These are phyloP conservation scores for Tylopilus cervinicoccineus DNA, from an alignment of 768 basidiomycete species.

Conservation along the genomic window DNA sequence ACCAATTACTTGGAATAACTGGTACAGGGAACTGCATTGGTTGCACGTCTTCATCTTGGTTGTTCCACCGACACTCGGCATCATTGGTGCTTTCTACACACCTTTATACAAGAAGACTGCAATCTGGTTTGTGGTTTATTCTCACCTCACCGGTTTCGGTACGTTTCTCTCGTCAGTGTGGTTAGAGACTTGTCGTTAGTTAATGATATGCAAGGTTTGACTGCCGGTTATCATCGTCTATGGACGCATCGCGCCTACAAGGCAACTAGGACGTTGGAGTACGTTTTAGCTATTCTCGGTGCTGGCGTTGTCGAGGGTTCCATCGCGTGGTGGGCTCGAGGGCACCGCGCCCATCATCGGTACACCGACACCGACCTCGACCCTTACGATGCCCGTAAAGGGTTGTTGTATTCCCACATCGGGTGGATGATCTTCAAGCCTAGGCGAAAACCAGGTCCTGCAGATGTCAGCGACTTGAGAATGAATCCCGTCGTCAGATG, in stretches of 20 bases:
- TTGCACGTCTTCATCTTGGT: constrained; percentile 4
- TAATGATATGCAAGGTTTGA: constrained; percentile 50
- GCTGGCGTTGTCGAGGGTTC: constrained; percentile 91
- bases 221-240: constrained; percentile 89
- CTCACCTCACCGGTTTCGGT: constrained; percentile 75
- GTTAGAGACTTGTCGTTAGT: background rate
- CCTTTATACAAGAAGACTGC: background rate
- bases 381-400: constrained; percentile 86
- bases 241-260: constrained; percentile 95
- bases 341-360: constrained; percentile 88
- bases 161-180: constrained; percentile 22
- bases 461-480: constrained; percentile 78
- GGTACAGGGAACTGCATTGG: constrained; percentile 11
- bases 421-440: constrained; percentile 92
- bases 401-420: constrained; percentile 78
- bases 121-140: constrained; percentile 32
- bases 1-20: constrained; percentile 11
- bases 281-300: constrained; percentile 75
- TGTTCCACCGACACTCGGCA: constrained; percentile 4
- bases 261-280: constrained; percentile 79
- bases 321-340: constrained; percentile 96
- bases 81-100: constrained; percentile 3
- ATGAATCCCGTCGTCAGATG: constrained; percentile 74
- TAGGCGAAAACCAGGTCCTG: constrained; percentile 77
- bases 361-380: constrained; percentile 95